A percentile compares a stretch with the other conserved stretches of the same genome.
Evolutionary conservation across 2,329 filamentous ascomycete genomes (phyloP).

Genomic region (Arthrobotrys sphaeroides): DNA sequence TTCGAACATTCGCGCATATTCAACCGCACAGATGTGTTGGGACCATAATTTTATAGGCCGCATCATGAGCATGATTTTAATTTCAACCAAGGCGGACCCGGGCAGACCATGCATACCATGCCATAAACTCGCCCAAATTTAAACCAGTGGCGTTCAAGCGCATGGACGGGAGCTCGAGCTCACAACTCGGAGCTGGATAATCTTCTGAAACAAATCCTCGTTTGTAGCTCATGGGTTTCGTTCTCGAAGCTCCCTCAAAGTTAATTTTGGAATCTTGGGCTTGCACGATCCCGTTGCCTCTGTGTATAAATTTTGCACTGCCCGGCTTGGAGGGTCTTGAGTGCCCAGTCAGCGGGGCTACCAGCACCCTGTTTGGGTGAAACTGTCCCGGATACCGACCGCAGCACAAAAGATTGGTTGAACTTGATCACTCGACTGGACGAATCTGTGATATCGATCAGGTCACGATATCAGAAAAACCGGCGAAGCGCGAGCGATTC

Average conservation of each 20-base stretch:
- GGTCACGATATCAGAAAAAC: not conserved
- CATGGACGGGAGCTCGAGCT: not conserved
- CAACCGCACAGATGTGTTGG: too few species aligned
- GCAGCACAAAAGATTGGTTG: slow-evolving; percentile 20
- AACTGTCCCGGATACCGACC: slow-evolving; percentile 38
- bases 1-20: too few species aligned
- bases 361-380: slow-evolving; percentile 43
- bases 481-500: not conserved
- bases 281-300: slow-evolving; percentile 11
- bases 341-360: slow-evolving; percentile 14
- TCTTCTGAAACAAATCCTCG: not conserved
- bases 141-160: not conserved
- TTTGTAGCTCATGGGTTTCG: not conserved
- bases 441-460: not conserved
- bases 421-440: slow-evolving; percentile 14
- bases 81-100: not conserved
- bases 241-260: slow-evolving; percentile 31
- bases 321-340: slow-evolving; percentile 39
- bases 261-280: slow-evolving; percentile 38
- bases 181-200: not conserved
- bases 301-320: slow-evolving; percentile 34
- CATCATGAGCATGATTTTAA: too few species aligned
- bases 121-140: not conserved
- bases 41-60: too few species aligned
- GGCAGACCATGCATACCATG: not conserved